Conservation (phyloP, 1,139 yeast species). For the Trichomonascaceae sp. region DNA sequence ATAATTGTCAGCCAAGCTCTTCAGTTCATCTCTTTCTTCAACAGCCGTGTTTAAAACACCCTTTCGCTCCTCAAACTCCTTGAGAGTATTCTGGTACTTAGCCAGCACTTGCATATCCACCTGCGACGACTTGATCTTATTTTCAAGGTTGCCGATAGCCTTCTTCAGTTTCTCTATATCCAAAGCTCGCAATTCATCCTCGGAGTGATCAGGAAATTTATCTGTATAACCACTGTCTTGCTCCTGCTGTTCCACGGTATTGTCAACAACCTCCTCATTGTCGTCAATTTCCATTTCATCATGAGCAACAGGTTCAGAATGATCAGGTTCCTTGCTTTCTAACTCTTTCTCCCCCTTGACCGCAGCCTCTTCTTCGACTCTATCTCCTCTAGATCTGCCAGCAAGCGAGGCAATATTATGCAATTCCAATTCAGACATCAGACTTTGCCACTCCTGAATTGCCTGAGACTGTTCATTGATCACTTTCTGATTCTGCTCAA, state of each 20-base stretch:
- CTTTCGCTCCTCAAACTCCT: conserved; percentile 59
- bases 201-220: conserved; percentile 33
- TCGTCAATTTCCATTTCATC: conserved; percentile 11
- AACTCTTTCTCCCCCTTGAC: conserved; percentile 7
- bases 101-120: conserved; percentile 70
- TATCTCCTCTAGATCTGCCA: conserved; percentile 3
- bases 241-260: conserved; percentile 18
- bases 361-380: conserved; percentile 6
- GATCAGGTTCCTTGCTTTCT: conserved; percentile 8
- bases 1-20: conserved; percentile 59
- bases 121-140: conserved; percentile 49
- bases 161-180: conserved; percentile 46
- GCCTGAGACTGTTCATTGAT: conserved; percentile 41
- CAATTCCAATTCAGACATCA: conserved; percentile 24
- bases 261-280: conserved; percentile 13
- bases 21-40: conserved; percentile 57
- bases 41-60: conserved; percentile 65
- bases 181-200: conserved; percentile 48
- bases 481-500: conserved; percentile 50
- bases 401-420: conserved; percentile 22
- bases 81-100: conserved; percentile 65
- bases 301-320: not conserved
- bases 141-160: conserved; percentile 48
- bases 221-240: conserved; percentile 15
- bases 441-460: conserved; percentile 33